Conservation (phyloP, 2,329 filamentous ascomycete species). For the Fusarium brevicatenulatum region DNA sequence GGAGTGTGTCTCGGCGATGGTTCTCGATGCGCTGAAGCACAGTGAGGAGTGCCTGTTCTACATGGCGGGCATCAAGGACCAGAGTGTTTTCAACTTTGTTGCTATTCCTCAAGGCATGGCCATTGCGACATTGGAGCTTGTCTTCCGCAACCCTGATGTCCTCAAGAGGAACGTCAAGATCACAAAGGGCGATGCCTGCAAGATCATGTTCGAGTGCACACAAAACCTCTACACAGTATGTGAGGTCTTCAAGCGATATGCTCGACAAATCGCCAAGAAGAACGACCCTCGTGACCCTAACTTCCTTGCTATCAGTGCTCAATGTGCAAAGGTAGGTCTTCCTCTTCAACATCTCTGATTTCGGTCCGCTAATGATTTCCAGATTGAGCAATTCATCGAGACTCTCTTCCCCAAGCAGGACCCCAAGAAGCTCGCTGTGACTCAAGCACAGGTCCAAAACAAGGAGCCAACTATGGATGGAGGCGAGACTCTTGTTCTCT, state of each 20-base stretch:
- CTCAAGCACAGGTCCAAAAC: slow-evolving; percentile 51
- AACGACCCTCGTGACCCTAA: slow-evolving; percentile 94
- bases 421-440: slow-evolving; percentile 65
- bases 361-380: slow-evolving; percentile 25
- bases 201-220: slow-evolving; percentile 90
- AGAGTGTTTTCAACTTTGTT: slow-evolving; percentile 99
- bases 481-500: slow-evolving; percentile 72
- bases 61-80: slow-evolving; percentile 92
- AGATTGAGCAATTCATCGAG: slow-evolving; percentile 97
- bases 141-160: slow-evolving; percentile 90
- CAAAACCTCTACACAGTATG: slow-evolving; percentile 87
- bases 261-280: slow-evolving; percentile 87
- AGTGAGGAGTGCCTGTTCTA: slow-evolving; percentile 97
- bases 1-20: slow-evolving; percentile 92
- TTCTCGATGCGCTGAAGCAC: slow-evolving; percentile 86
- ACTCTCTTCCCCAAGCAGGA: slow-evolving; percentile 88
- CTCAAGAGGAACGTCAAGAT: slow-evolving; percentile 95
- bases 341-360: accelerated
- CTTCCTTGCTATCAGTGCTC: slow-evolving; percentile 89
- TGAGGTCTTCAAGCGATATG: slow-evolving; percentile 82
- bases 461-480: slow-evolving; percentile 60
- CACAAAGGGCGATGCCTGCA: slow-evolving; percentile 91
- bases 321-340: slow-evolving; percentile 78
- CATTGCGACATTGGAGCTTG: slow-evolving; percentile 90
- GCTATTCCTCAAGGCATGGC: slow-evolving; percentile 98